phyloP scores from a whole-genome alignment of 169 alveolate genomes.

The Eimeria necatrix region DNA sequence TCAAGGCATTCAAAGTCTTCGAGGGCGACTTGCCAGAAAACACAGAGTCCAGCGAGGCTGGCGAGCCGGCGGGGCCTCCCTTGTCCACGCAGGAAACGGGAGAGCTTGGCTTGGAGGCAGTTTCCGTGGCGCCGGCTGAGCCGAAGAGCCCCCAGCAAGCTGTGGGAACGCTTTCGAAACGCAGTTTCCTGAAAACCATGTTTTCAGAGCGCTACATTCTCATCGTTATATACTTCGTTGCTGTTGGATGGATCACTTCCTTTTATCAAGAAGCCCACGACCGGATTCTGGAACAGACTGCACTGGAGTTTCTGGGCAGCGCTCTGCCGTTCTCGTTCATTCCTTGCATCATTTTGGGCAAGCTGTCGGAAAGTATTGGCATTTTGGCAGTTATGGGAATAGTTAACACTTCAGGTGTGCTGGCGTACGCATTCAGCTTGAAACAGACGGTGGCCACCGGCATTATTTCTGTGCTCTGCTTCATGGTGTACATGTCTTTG shows the following conservation, averaged over 20 bases:
- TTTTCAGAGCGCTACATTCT: slow-evolving; percentile 58
- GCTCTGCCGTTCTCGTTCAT: slow-evolving; percentile 75
- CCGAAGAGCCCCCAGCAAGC: not conserved
- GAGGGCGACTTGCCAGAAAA: slow-evolving; percentile 29
- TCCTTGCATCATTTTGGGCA: slow-evolving; percentile 81
- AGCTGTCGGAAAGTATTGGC: slow-evolving; percentile 76
- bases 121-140: not conserved
- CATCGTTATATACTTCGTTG: slow-evolving; percentile 69
- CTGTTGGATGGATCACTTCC: slow-evolving; percentile 67
- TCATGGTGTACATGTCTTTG: slow-evolving; percentile 84
- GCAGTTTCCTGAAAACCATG: slow-evolving; percentile 21
- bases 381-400: slow-evolving; percentile 77
- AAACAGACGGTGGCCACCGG: slow-evolving; percentile 78
- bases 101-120: not conserved
- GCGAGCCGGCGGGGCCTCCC: not conserved
- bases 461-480: slow-evolving; percentile 80
- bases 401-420: slow-evolving; percentile 82
- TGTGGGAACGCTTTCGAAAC: not conserved
- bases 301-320: slow-evolving; percentile 24
- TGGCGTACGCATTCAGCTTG: slow-evolving; percentile 83
- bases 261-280: slow-evolving; percentile 77
- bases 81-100: slow-evolving; percentile 24
- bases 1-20: slow-evolving; percentile 41
- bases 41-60: not conserved
- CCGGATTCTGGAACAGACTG: slow-evolving; percentile 57